Evolutionary conservation across 306 rosid genomes (phyloP).

Genomic region (Vicia faba): DNA sequence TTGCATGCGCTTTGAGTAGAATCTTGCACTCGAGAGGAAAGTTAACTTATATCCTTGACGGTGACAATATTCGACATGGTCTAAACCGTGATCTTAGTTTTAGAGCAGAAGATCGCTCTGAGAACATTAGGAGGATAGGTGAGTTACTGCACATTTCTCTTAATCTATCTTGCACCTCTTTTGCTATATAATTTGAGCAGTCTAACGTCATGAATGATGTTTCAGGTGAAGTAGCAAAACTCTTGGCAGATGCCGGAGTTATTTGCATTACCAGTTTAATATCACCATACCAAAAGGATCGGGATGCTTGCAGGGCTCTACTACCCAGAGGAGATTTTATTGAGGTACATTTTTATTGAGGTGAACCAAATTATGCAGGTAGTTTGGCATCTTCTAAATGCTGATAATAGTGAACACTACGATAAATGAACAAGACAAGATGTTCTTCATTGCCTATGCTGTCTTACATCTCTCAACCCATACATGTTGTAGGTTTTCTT

Average conservation of each 20-base stretch:
- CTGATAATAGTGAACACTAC: constrained; percentile 10
- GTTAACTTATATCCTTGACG: constrained; percentile 82
- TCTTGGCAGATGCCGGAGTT: constrained; percentile 91
- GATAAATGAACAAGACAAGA: neutral
- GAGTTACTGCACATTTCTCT: constrained; percentile 35
- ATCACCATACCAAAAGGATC: constrained; percentile 81
- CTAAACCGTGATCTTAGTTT: constrained; percentile 86
- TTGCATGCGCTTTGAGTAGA: constrained; percentile 85
- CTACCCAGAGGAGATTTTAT: constrained; percentile 76
- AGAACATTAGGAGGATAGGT: constrained; percentile 92
- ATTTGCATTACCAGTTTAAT: constrained; percentile 86
- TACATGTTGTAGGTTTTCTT: constrained; percentile 66
- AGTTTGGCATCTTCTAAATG: constrained; percentile 26
- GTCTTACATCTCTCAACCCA: neutral
- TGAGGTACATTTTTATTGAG: constrained; percentile 57
- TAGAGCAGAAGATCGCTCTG: constrained; percentile 82
- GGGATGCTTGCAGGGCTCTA: constrained; percentile 86
- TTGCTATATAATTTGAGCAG: constrained; percentile 15
- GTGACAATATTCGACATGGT: constrained; percentile 94
- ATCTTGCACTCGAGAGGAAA: constrained; percentile 75
- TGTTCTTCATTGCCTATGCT: neutral
- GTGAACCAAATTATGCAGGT: constrained; percentile 14
- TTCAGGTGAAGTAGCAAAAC: constrained; percentile 90
- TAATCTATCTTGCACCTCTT: constrained; percentile 2
- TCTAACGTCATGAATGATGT: constrained; percentile 32